Base-by-base conservation (phyloP, 176 grass and related monocot genomes). In the Aegilops speltoides region DNA sequence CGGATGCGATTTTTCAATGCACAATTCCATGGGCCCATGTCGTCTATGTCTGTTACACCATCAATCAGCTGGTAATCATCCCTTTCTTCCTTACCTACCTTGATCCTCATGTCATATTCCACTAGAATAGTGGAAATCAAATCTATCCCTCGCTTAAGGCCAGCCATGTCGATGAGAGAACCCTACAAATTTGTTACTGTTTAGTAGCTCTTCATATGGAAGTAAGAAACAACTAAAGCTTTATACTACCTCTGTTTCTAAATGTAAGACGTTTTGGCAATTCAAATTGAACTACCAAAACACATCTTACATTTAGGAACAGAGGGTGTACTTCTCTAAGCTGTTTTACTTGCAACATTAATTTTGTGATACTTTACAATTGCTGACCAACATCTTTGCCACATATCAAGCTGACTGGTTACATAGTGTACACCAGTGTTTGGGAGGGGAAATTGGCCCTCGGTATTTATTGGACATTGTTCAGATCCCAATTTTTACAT, bases 21-120 rank as follows among this genome's bases (percentile, higher is more conserved):
- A 19, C 5, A 10, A 71, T 71, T 71, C 68, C 68, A 40, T 38
- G 4, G 22, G 68, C 34, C 34, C 66, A 5, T 0, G 9, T 71
- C 68, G 19, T 0, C 9, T 71, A 71, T 1, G 6, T 1, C 0
- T 80, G 77, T 73, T 63, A 48, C 52, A 48, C 77, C 85, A 63
- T 86, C 77, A 28, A 79, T 86, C 10, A 86, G 36, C 76, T 79
- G 76, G 1, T 72, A 52, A 62, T 86, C 84, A 62, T 70, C 65
- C 10, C 68, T 11, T 57, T 70, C 48, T 10, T 59, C 31, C 60
- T 57, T 3, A 7, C 48, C 25, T 25, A 17, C 61, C 52, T 86
- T 86, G 76, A 79, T 70, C 45, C 76, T 60, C 64, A 71, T 61
- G 50, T 79, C 76, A 62, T 62, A 79, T 45, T 86, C 84, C 2